phyloP scores from a whole-genome alignment of 1,284 basidiomycete genomes.

The Moniliella sp. region DNA sequence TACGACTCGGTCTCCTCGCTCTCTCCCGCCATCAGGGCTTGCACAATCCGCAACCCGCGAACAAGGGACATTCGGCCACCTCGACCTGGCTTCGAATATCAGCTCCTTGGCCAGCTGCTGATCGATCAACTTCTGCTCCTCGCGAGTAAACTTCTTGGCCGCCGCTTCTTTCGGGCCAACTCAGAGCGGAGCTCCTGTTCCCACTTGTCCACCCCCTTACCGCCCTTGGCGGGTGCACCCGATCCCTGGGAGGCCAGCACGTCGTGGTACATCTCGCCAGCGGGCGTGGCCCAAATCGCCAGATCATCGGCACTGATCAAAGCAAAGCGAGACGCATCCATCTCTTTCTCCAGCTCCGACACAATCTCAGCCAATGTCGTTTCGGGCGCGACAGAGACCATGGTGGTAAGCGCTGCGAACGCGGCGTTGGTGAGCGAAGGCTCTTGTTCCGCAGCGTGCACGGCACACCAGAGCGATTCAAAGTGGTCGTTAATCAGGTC shows the following conservation, averaged over 20 bases:
- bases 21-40: constrained; percentile 10
- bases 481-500: constrained; percentile 13
- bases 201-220: constrained; percentile 27
- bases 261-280: constrained; percentile 18
- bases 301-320: constrained; percentile 16
- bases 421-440: constrained; percentile 10
- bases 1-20: constrained; percentile 12
- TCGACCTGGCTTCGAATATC: constrained; percentile 15
- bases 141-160: constrained; percentile 19
- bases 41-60: constrained; percentile 11
- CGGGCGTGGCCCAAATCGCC: constrained; percentile 22
- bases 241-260: constrained; percentile 11
- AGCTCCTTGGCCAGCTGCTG: constrained; percentile 18
- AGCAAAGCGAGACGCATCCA: constrained; percentile 10
- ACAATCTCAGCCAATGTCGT: constrained; percentile 13
- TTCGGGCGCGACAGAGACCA: constrained; percentile 19
- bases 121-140: constrained; percentile 21
- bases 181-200: constrained; percentile 28
- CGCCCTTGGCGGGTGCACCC: constrained; percentile 14
- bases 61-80: constrained; percentile 7
- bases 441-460: constrained; percentile 9
- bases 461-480: constrained; percentile 8
- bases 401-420: constrained; percentile 16
- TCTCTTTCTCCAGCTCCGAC: constrained; percentile 9
- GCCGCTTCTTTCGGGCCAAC: constrained; percentile 28